Evolutionary conservation across 345 rosid genomes (phyloP), one percentile per base, ranked within the genome.

Genomic region (Abelmoschus esculentus): DNA sequence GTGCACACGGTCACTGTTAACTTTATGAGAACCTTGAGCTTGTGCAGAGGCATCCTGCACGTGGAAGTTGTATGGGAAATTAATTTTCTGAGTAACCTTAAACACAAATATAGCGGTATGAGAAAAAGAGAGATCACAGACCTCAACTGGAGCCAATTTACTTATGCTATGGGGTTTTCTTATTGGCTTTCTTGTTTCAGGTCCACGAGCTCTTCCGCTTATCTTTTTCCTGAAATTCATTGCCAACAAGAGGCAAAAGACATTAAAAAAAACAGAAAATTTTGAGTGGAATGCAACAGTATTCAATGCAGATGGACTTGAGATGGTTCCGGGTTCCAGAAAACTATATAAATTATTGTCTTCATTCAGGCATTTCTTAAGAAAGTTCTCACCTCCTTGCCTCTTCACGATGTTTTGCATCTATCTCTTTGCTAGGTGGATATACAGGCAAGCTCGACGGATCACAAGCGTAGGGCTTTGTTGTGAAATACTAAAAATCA

Each of bases 401-500:
- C 58, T 86, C 97, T 70, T 88, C 91, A 18, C 93, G 93, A 74
- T 83, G 74, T 81, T 93, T 95, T 54, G 96, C 91, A 66, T 95
- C 97, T 49, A 93, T 88, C 86, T 91, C 99, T 83, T 95, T 95
- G 85, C 88, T 80, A 31, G 99, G 97, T 32, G 97, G 96, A 74
- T 89, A 95, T 63, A 77, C 57, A 7, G 99, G 99, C 81, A 95
- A 80, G 83, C 87, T 89, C 74, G 97, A 88, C 19, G 97, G 93
- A 72, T 95, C 96, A 79, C 97, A 91, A 62, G 99, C 91, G 67
- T 86, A 84, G 74, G 99, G 99, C 77, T 82, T 83, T 70, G 87
- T 74, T 22, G 81, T 82, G 80, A 95, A 91, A 85, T 95, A 95
- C 99, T 95, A 87, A 70, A 72, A 72, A 74, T 76, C 59, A 38